Evolutionary conservation across 768 basidiomycete species (phyloP), one percentile per base, ranked within the genome.

Genomic region (Chalciporus chontae): DNA sequence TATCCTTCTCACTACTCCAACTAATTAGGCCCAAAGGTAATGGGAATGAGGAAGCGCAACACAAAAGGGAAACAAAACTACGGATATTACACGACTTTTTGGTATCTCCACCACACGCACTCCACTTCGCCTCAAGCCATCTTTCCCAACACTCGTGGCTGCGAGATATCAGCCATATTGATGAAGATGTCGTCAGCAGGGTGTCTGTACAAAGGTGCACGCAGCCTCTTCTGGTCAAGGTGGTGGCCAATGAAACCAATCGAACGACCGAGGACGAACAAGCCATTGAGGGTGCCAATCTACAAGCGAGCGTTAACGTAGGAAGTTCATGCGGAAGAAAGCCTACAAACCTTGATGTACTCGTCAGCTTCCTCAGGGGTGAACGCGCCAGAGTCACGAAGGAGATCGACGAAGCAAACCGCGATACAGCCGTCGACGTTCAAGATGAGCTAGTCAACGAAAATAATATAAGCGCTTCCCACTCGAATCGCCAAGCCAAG

Each of bases 171-270:
- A 19, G 87, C 85, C 84, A 92, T 90, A 71, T 92, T 88, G 78
- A 94, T 94, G 71, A 91, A 93, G 75, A 94, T 93, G 66, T 94
- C 92, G 69, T 94, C 93, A 3, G 92, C 90, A 54, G 93, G 93
- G 73, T 90, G 91, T 57, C 94, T 85, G 82, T 97, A 95, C 46
- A 97, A 77, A 39, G 91, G 90, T 32, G 91, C 91, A 54, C 87
- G 84, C 66, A 95, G 82, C 59, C 93, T 81, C 80, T 94, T 94
- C 80, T 98, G 95, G 76, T 98, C 95, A 43, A 94, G 83, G 67
- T 90, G 90, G 75, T 91, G 92, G 36, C 93, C 93, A 62, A 95
- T 93, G 81, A 98, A 96, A 57, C 94, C 95, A 69, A 96, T 96
- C 69, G 89, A 92, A 58, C 95, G 90, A 41, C 95, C 95, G 47